A percentile compares a stretch with the other conserved stretches of the same genome.
These are phyloP conservation scores for Fusarium sp. DNA, from an alignment of 2,329 filamentous ascomycete genomes.

Conservation along the genomic window DNA sequence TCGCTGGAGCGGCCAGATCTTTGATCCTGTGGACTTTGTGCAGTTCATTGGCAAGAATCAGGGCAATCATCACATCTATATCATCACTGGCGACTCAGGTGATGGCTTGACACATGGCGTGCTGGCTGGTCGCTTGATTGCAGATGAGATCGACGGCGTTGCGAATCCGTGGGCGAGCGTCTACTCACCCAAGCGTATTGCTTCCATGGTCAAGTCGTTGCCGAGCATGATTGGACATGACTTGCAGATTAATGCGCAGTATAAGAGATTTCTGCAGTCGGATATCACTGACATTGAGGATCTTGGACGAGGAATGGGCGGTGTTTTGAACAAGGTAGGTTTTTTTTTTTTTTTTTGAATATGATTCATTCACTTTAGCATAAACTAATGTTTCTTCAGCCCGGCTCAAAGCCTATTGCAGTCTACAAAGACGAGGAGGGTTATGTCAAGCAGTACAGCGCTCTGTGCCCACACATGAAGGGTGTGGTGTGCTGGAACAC, in stretches of 20 bases:
- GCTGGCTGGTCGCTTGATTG: slow-evolving; percentile 60
- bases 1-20: slow-evolving; percentile 66
- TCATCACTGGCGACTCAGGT: slow-evolving; percentile 66
- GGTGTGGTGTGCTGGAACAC: slow-evolving; percentile 66
- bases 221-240: slow-evolving; percentile 60
- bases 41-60: slow-evolving; percentile 66
- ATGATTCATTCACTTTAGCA: neutral
- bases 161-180: slow-evolving; percentile 59
- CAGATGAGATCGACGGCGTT: slow-evolving; percentile 62
- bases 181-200: slow-evolving; percentile 60
- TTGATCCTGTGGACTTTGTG: slow-evolving; percentile 64
- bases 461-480: slow-evolving; percentile 64
- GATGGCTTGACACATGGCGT: slow-evolving; percentile 66
- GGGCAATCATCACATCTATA: slow-evolving; percentile 59
- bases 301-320: slow-evolving; percentile 58
- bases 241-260: slow-evolving; percentile 63
- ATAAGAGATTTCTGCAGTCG: slow-evolving; percentile 61
- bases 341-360: fast-evolving
- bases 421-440: slow-evolving; percentile 66
- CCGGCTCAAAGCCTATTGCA: slow-evolving; percentile 55
- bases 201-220: slow-evolving; percentile 55
- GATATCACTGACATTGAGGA: slow-evolving; percentile 67
- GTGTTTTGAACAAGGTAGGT: slow-evolving; percentile 58
- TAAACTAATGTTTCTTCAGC: neutral
- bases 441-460: slow-evolving; percentile 59